Base-by-base conservation (phyloP, 2,329 filamentous ascomycete species). In the Thelonectria olida region DNA sequence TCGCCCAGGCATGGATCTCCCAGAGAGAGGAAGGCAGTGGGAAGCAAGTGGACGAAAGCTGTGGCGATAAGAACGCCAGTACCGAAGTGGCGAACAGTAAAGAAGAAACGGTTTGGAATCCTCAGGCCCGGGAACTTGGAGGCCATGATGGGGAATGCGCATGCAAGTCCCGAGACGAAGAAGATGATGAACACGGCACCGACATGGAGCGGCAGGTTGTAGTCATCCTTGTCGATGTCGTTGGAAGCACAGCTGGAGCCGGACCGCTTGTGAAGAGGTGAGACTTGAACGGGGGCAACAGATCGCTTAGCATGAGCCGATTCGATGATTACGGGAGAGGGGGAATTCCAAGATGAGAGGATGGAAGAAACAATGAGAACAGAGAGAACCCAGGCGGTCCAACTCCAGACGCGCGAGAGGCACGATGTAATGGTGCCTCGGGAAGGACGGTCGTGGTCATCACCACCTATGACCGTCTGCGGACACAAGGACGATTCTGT, bases 41-140 rank as follows among this genome's bases (percentile, higher is more conserved):
- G 88, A 8, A 90, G 83, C 28, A 90, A 80, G 79, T 94, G 91
- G 27, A 94, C 91, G 71, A 96, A 95, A 53, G 92, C 91, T 1
- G 92, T 95, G 23, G 92, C 87, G 44, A 88, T 83, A 28, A 86
- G 82, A 19, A 96, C 92, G 59, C 92, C 92, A 8, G 92, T 95
- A 68, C 92, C 90, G 68, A 92, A 92, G 80, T 92, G 90, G 63
- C 85, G 82, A 49, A 86, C 83, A 52, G 79, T 74, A 72, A 88
- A 87, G 76, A 88, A 84, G 75, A 87, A 83, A 48, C 74, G 76
- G 19, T 78, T 74, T 2, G 86, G 86, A 51, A 89, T 86, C 55
- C 80, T 82, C 49, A 88, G 73, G 15, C 80, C 75, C 20, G 84
- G 84, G 44, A 86, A 79, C 64, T 79, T 79, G 54, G 79, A 74